Base-by-base conservation (phyloP, 495 filamentous ascomycete genomes). In the Parathielavia appendiculata region DNA sequence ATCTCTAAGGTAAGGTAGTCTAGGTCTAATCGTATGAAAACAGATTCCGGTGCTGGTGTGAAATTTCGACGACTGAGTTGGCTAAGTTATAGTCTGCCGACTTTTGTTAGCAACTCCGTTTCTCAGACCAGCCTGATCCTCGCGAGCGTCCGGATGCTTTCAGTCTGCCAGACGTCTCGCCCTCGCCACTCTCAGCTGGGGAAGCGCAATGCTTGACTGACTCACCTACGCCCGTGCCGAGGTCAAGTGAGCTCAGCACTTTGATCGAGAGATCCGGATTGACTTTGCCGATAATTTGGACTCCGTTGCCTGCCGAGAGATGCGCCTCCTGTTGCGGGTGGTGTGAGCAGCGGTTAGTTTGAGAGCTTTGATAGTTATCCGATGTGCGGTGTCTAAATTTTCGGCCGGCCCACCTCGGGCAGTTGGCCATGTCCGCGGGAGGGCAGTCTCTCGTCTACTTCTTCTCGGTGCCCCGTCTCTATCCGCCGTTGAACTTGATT, bases 231-330 rank as follows among this genome's bases (percentile, higher is more conserved):
- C 80, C 76, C 13, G 63, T 81, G 26, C 92, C 92, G 71, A 95
- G 88, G 72, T 97, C 92, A 52, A 81, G 83, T 13, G 85, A 83
- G 45, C 77, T 86, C 46, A 95, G 74, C 40, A 90, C 86, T 63
- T 86, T 86, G 46, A 98, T 71, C 16, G 81, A 83, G 41, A 93
- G 73, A 65, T 95, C 91, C 62, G 77, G 76, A 62, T 91, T 85
- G 55, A 98, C 92, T 73, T 93, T 97, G 53, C 91, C 95, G 43
- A 97, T 86, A 58, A 98, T 74, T 74, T 98, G 95, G 17, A 88
- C 85, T 45, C 88, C 82, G 70, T 89, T 90, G 51, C 88, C 86
- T 68, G 89, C 78, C 51, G 82, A 78, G 40, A 97, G 74, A 69
- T 95, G 89, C 35, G 82, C 81, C 60, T 96, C 92, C 80, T 91